Conservation (phyloP, 805 yeast species). For the Barnettozyma wickerhamii region DNA sequence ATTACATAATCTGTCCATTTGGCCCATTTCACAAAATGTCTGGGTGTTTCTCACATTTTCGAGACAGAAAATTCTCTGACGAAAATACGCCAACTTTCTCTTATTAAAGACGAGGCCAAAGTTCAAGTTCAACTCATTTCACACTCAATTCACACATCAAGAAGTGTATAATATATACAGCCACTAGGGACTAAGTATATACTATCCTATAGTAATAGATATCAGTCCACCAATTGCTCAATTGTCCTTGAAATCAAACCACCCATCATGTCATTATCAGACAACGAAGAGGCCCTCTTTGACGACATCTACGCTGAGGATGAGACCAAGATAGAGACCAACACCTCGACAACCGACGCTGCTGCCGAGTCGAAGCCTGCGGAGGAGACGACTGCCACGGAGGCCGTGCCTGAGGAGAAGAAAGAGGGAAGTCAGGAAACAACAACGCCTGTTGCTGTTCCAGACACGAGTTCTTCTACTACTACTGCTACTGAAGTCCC, state of each 20-base stretch:
- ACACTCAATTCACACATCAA: no score
- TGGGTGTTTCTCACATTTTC: no score
- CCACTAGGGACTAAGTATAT: neutral
- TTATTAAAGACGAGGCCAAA: no score
- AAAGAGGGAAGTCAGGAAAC: no score
- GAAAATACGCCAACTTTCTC: no score
- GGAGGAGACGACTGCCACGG: neutral
- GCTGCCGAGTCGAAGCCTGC: constrained; percentile 14
- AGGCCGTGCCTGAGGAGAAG: neutral
- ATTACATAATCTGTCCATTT: no score
- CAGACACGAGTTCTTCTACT: neutral
- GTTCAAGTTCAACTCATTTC: no score
- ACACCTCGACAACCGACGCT: constrained; percentile 13
- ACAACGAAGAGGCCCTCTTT: constrained; percentile 92
- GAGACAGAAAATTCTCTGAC: no score
- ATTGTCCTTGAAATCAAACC: neutral
- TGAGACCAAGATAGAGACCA: constrained; percentile 19
- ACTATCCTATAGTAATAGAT: constrained; percentile 8
- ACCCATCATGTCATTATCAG: constrained; percentile 54
- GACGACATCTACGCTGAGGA: constrained; percentile 73
- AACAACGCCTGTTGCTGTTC: no score
- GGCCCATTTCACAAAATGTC: neutral
- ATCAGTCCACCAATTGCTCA: neutral
- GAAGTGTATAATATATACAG: neutral
- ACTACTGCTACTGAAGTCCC: no score